phyloP scores from a whole-genome alignment of 129 eudicot species.

The Tanacetum coccineum region DNA sequence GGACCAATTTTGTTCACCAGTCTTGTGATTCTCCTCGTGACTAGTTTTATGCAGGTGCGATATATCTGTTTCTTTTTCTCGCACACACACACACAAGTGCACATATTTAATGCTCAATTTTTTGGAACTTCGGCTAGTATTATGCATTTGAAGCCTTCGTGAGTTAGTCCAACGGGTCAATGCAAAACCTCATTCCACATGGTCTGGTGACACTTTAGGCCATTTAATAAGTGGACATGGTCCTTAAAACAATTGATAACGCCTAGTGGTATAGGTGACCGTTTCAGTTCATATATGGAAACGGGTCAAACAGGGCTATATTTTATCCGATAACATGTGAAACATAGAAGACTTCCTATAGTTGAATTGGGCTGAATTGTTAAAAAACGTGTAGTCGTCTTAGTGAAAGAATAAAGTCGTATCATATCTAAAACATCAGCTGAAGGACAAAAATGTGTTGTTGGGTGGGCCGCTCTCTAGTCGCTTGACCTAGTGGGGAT shows the following conservation, averaged over 20 bases:
- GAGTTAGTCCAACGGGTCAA: neutral
- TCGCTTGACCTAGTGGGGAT: too few relatives aligned
- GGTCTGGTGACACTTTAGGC: neutral
- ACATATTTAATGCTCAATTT: neutral
- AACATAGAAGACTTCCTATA: too few relatives aligned
- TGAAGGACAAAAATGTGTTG: too few relatives aligned
- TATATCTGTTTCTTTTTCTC: constrained; percentile 29
- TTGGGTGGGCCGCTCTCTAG: too few relatives aligned
- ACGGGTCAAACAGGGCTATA: neutral
- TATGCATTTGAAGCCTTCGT: neutral
- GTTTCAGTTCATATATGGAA: neutral
- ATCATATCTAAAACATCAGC: too few relatives aligned
- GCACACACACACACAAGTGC: neutral
- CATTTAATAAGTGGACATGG: neutral
- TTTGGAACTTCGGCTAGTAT: neutral
- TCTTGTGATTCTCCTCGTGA: constrained; percentile 62
- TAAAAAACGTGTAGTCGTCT: too few relatives aligned
- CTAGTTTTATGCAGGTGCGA: constrained; percentile 78
- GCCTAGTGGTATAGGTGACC: neutral
- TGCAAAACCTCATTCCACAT: neutral
- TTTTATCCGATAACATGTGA: too few relatives aligned
- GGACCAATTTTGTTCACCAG: constrained; percentile 98
- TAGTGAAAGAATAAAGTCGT: too few relatives aligned
- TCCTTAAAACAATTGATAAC: neutral
- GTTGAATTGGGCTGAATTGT: too few relatives aligned